A percentile compares a stretch with the other conserved stretches of the same genome.
Conservation (phyloP, 2,329 filamentous ascomycete genomes). For the Fusarium sp. region DNA sequence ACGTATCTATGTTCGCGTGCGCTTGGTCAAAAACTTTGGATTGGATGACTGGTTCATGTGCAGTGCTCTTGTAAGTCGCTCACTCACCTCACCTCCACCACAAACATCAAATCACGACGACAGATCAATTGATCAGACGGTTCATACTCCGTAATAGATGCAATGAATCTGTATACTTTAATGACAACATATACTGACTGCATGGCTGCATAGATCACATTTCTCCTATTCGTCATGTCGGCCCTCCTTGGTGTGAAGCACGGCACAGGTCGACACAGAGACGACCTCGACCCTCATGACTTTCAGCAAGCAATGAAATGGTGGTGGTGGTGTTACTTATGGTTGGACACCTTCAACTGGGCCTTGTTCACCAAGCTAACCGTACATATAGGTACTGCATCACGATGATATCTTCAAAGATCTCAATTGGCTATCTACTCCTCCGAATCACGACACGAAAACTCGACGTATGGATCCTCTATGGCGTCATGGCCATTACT, state of each 20-base stretch:
- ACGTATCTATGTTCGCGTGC: constrained; percentile 48
- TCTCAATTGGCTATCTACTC: constrained; percentile 55
- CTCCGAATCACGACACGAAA: constrained; percentile 51
- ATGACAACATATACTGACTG: background rate
- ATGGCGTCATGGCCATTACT: constrained; percentile 47
- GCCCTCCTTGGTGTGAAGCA: constrained; percentile 49
- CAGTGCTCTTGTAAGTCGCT: constrained; percentile 44
- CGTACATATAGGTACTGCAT: constrained; percentile 42
- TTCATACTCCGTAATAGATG: background rate
- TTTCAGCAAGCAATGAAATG: constrained; percentile 47
- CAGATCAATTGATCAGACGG: background rate
- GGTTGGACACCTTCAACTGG: background rate
- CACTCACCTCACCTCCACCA: too few relatives aligned
- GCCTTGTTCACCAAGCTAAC: background rate
- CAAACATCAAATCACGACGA: background rate
- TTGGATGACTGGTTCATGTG: constrained; percentile 53
- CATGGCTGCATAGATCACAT: constrained; percentile 43
- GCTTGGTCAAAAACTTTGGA: constrained; percentile 51
- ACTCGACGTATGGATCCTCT: constrained; percentile 49
- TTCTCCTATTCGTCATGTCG: constrained; percentile 48
- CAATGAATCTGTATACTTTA: background rate
- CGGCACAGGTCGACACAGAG: constrained; percentile 52
- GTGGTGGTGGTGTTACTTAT: constrained; percentile 52
- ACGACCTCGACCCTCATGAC: constrained; percentile 42
- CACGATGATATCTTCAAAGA: constrained; percentile 51